Evolutionary conservation across 345 rosid species (phyloP).

Genomic region (Balakata baccata): DNA sequence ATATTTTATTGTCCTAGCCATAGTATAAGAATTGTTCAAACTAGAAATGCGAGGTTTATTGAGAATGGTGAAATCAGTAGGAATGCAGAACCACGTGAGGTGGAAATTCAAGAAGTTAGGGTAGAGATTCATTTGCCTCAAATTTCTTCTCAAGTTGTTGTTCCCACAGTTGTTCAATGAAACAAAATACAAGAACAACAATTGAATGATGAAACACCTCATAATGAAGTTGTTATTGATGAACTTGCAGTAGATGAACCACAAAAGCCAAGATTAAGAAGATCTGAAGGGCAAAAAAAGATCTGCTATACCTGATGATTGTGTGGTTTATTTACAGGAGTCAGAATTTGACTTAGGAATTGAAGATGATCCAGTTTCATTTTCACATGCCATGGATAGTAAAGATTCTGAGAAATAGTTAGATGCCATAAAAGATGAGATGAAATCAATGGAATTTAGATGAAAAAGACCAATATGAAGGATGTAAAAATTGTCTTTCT

Average conservation of each 20-base stretch:
- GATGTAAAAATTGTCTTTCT: too few relatives aligned
- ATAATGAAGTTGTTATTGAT: not conserved
- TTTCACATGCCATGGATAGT: too few relatives aligned
- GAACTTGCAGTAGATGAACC: not conserved
- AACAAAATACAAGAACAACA: not conserved
- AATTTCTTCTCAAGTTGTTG: not conserved
- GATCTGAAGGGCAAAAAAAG: not conserved
- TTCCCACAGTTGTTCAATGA: not conserved
- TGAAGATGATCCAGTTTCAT: too few relatives aligned
- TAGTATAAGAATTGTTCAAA: not conserved
- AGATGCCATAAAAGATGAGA: too few relatives aligned
- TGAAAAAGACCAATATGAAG: too few relatives aligned
- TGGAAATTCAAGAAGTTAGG: not conserved
- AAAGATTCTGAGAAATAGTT: too few relatives aligned
- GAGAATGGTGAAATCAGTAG: not conserved
- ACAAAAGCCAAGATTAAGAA: not conserved
- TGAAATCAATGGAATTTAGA: too few relatives aligned
- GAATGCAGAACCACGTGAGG: too few relatives aligned
- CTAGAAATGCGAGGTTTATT: not conserved
- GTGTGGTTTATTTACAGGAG: too few relatives aligned
- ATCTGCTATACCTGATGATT: too few relatives aligned
- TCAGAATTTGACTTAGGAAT: too few relatives aligned
- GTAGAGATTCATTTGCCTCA: not conserved
- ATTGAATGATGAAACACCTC: not conserved
- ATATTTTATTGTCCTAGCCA: not conserved